Evolutionary conservation across 2,329 filamentous ascomycete genomes (phyloP).

Genomic region (Penicillium sp.): DNA sequence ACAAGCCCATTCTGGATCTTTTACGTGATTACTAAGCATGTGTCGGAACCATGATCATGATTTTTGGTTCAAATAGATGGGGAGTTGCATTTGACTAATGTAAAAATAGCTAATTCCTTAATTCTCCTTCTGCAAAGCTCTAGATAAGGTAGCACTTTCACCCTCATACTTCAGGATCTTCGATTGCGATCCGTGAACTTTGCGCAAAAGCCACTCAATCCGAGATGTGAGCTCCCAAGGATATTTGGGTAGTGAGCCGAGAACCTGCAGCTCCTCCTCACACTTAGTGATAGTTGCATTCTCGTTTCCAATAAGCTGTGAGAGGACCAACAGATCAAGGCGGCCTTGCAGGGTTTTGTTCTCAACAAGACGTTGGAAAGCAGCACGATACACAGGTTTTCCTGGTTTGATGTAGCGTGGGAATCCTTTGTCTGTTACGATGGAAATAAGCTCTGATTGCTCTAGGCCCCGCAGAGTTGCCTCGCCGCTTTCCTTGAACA

Average conservation of each 20-base stretch:
- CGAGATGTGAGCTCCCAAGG: conserved; percentile 66
- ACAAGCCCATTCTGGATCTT: too few relatives aligned
- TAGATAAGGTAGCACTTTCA: conserved; percentile 71
- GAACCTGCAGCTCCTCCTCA: conserved; percentile 70
- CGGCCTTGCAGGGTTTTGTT: conserved; percentile 72
- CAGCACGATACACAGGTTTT: conserved; percentile 81
- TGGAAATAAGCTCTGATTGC: conserved; percentile 79
- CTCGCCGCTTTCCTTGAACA: conserved; percentile 73
- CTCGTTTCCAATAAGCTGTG: conserved; percentile 69
- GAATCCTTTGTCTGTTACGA: conserved; percentile 70
- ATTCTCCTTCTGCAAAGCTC: conserved; percentile 60
- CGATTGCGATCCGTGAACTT: conserved; percentile 69
- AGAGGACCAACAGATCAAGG: conserved; percentile 69
- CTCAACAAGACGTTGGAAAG: conserved; percentile 69
- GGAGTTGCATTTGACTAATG: neutral
- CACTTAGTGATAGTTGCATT: conserved; percentile 72
- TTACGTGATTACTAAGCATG: conserved; percentile 1
- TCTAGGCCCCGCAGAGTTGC: conserved; percentile 75
- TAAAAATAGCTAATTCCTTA: conserved; percentile 21
- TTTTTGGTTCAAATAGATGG: too few relatives aligned
- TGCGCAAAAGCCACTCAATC: conserved; percentile 69
- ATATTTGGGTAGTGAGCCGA: conserved; percentile 70
- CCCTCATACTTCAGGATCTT: conserved; percentile 73
- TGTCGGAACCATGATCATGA: neutral
- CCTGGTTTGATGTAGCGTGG: conserved; percentile 76